These are phyloP conservation scores for Rhodotorula glutinis DNA, from an alignment of 1,284 basidiomycete genomes.

Conservation along the genomic window DNA sequence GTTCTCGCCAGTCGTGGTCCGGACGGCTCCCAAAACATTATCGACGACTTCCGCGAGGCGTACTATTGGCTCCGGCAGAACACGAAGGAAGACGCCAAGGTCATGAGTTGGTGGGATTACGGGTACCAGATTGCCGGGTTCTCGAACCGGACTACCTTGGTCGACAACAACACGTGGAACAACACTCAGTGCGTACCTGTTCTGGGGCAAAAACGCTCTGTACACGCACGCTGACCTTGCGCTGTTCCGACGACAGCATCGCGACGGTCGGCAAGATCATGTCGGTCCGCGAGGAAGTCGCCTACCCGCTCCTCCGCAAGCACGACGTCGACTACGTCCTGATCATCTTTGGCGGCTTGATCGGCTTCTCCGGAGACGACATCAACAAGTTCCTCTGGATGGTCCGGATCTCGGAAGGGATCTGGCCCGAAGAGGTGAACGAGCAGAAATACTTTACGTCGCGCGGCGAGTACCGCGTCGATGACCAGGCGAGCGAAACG, in stretches of 20 bases:
- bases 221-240: constrained; percentile 29
- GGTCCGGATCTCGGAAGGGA: constrained; percentile 88
- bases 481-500: constrained; percentile 76
- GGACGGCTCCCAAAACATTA: constrained; percentile 89
- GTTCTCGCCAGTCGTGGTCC: constrained; percentile 77
- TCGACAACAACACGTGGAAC: constrained; percentile 99
- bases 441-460: constrained; percentile 92
- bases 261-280: constrained; percentile 97
- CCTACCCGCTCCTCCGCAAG: constrained; percentile 92
- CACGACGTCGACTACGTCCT: constrained; percentile 99
- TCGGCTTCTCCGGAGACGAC: constrained; percentile 98
- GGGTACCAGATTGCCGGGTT: constrained; percentile 99
- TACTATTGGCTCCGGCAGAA: constrained; percentile 99
- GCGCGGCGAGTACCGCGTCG: constrained; percentile 90
- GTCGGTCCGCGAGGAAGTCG: constrained; percentile 88
- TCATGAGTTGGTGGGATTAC: constrained; percentile 99
- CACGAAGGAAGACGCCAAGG: constrained; percentile 83
- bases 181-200: constrained; percentile 68
- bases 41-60: constrained; percentile 99
- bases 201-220: too few species aligned
- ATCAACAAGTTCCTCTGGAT: constrained; percentile 94
- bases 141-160: constrained; percentile 93
- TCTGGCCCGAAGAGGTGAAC: constrained; percentile 97
- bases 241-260: constrained; percentile 64
- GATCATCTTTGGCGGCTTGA: constrained; percentile 92